Percentiles rank a stretch among this genome's conserved stretches.
Conservation (phyloP, 768 basidiomycete species). For the Leucosporidium yakuticum region DNA sequence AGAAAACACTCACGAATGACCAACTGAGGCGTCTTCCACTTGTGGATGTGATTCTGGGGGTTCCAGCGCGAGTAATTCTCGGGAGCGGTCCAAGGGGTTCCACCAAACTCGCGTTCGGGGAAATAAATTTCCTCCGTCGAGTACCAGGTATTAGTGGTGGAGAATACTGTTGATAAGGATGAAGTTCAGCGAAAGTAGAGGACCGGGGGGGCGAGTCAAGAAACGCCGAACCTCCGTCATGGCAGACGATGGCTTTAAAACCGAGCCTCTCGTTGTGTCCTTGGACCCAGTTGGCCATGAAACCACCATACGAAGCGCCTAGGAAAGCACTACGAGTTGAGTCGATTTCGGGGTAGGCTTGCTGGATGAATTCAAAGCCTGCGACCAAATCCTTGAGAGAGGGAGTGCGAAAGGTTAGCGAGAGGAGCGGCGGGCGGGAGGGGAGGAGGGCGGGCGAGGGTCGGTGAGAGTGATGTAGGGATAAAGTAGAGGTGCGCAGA, state of each 20-base stretch:
- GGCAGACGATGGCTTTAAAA: constrained; percentile 86
- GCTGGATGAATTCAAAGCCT: constrained; percentile 41
- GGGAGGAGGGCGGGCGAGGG: no score
- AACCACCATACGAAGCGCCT: constrained; percentile 48
- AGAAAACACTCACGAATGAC: constrained; percentile 29
- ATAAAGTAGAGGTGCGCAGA: no score
- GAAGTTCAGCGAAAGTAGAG: no score
- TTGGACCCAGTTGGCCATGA: constrained; percentile 48
- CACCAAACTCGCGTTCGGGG: constrained; percentile 38
- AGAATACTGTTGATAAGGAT: constrained; percentile 55
- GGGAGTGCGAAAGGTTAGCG: constrained; percentile 64
- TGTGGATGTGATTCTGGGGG: constrained; percentile 29
- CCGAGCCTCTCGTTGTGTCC: constrained; percentile 80
- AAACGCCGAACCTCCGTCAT: constrained; percentile 60
- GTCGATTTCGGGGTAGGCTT: constrained; percentile 44
- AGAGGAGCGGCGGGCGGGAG: constrained; percentile 47
- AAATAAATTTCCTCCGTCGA: constrained; percentile 39
- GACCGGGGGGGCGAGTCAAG: no score
- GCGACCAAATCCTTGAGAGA: constrained; percentile 44
- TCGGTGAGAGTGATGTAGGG: no score
- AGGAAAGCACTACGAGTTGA: constrained; percentile 48
- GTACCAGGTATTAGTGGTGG: constrained; percentile 63
- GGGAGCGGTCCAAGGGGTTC: constrained; percentile 35
- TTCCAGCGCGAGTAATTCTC: constrained; percentile 31
- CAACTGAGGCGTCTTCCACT: constrained; percentile 38